These are phyloP conservation scores for Chalaropsis thielavioides DNA, from an alignment of 2,329 filamentous ascomycete species.

Conservation along the genomic window DNA sequence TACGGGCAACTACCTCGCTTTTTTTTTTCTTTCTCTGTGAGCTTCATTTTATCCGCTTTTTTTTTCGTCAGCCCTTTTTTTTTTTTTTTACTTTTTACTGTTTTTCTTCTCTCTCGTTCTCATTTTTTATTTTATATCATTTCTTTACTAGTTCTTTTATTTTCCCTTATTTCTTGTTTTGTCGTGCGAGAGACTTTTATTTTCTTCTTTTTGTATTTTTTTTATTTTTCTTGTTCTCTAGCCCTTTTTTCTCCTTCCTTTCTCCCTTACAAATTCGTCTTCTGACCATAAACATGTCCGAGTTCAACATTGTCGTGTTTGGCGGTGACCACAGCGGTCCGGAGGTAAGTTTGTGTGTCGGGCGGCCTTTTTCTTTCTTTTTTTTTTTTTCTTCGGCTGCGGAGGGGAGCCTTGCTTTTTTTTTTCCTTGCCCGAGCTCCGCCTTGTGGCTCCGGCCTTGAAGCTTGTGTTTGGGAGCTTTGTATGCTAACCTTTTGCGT, in stretches of 20 bases:
- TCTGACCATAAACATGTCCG: slow-evolving; percentile 19
- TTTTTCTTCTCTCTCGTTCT: neutral
- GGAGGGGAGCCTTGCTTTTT: too few species aligned
- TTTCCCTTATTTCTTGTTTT: neutral
- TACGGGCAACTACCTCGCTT: neutral
- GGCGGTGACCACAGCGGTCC: slow-evolving; percentile 74
- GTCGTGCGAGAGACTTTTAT: too few species aligned
- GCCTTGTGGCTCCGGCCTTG: too few species aligned
- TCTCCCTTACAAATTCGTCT: neutral
- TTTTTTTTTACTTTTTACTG: neutral
- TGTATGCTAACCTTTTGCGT: neutral
- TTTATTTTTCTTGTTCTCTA: neutral
- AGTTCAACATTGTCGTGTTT: slow-evolving; percentile 68
- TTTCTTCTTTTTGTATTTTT: neutral
- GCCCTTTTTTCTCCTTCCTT: neutral
- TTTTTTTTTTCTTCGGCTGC: neutral
- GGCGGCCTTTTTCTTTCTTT: neutral
- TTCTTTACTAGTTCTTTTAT: slow-evolving; percentile 16
- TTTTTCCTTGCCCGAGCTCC: too few species aligned
- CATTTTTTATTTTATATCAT: neutral
- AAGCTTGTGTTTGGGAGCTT: too few species aligned
- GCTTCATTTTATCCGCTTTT: slow-evolving; percentile 3
- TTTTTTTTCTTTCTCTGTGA: neutral
- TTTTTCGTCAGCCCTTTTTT: slow-evolving; percentile 23
- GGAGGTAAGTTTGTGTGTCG: slow-evolving; percentile 42